A percentile compares a stretch with the other conserved stretches of the same genome.
phyloP scores from a whole-genome alignment of 73 alveolate genomes.

The Strombidium stylifer region DNA sequence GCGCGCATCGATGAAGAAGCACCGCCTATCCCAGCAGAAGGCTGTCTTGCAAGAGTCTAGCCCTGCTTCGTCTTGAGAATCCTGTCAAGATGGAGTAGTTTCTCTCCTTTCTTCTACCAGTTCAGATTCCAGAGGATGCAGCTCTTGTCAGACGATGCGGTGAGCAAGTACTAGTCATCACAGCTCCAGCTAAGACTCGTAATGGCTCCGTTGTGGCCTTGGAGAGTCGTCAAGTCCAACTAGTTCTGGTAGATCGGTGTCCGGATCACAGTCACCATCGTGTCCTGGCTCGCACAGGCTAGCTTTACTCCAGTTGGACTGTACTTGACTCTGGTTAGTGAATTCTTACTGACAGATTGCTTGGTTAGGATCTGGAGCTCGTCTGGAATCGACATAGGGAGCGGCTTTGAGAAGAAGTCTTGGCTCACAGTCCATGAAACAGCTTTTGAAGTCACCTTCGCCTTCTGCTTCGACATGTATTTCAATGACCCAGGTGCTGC shows the following conservation, averaged over 20 bases:
- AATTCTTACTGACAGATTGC: conserved; percentile 44
- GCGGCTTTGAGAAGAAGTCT: conserved; percentile 36
- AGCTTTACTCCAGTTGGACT: conserved; percentile 46
- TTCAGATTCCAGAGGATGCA: conserved; percentile 51
- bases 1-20: too few species aligned
- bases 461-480: conserved; percentile 14
- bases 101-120: conserved; percentile 60
- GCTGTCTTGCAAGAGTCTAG: too few species aligned
- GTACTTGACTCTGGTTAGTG: conserved; percentile 38
- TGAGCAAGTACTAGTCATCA: conserved; percentile 42
- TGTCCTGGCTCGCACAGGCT: conserved; percentile 55
- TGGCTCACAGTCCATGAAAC: conserved; percentile 9
- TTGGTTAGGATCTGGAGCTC: conserved; percentile 27
- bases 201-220: conserved; percentile 63
- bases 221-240: conserved; percentile 30
- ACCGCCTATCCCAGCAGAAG: too few species aligned
- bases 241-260: conserved; percentile 41
- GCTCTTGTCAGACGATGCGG: conserved; percentile 47
- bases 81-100: conserved; percentile 39
- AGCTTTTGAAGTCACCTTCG: conserved; percentile 17
- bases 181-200: conserved; percentile 43
- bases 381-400: conserved; percentile 61
- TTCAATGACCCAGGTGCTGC: conserved; percentile 50
- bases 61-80: conserved; percentile 24
- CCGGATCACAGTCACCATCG: conserved; percentile 37